phyloP scores from a whole-genome alignment of 1,284 basidiomycete species.

The Marasmius sp. region DNA sequence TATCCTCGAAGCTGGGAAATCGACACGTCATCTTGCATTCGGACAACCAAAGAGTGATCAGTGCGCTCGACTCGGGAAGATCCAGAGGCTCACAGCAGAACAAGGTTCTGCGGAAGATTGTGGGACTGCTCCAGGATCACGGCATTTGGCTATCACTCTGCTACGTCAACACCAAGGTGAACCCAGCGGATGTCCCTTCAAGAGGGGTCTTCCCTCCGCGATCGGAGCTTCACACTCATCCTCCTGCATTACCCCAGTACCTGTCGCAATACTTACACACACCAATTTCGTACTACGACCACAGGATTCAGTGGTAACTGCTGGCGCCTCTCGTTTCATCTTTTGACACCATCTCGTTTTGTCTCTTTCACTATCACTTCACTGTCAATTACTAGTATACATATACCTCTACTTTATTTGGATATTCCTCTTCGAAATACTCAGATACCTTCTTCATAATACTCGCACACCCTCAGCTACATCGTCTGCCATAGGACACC shows the following conservation, averaged over 20 bases:
- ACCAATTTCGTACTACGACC: background rate
- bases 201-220: constrained; percentile 13
- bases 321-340: background rate
- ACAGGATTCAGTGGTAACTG: background rate
- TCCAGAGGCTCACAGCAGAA: constrained; percentile 29
- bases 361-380: background rate
- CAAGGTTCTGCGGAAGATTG: constrained; percentile 21
- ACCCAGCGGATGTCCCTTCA: constrained; percentile 31
- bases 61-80: constrained; percentile 20
- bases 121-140: constrained; percentile 18
- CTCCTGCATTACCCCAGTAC: constrained; percentile 1
- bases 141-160: constrained; percentile 20
- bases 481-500: too few species aligned
- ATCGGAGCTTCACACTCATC: background rate
- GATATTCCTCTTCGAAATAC: too few species aligned
- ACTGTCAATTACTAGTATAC: too few species aligned
- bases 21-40: constrained; percentile 23
- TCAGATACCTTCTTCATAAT: too few species aligned
- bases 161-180: constrained; percentile 26
- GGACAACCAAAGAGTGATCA: constrained; percentile 33
- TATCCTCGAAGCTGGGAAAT: constrained; percentile 10
- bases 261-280: background rate
- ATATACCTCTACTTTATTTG: too few species aligned
- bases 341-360: background rate
- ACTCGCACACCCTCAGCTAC: too few species aligned